Evolutionary conservation across 495 filamentous ascomycete genomes (phyloP).

Genomic region (Emericellopsis terricola): DNA sequence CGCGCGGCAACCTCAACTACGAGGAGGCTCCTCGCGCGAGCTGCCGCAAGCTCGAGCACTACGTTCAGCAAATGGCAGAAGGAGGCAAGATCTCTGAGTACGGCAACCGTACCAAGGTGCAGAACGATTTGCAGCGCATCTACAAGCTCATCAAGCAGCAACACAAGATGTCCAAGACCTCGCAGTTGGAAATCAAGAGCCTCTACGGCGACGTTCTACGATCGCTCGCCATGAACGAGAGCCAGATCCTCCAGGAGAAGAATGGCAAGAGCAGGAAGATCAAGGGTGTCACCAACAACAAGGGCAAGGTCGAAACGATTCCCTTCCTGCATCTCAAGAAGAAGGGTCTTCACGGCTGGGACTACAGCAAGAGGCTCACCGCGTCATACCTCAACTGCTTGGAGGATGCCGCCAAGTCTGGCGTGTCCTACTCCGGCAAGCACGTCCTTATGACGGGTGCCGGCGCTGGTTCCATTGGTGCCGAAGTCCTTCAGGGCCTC

Average conservation of each 20-base stretch:
- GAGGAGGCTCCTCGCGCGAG: constrained; percentile 74
- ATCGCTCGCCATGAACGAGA: constrained; percentile 90
- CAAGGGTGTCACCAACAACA: constrained; percentile 38
- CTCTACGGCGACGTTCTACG: constrained; percentile 87
- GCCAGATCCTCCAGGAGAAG: constrained; percentile 81
- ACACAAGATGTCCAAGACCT: constrained; percentile 86
- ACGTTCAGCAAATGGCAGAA: constrained; percentile 96
- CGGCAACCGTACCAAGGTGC: constrained; percentile 93
- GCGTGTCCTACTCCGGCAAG: constrained; percentile 86
- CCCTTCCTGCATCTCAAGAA: constrained; percentile 95
- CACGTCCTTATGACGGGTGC: constrained; percentile 97
- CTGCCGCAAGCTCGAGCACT: constrained; percentile 93
- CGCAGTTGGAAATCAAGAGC: constrained; percentile 85
- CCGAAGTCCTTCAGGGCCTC: constrained; percentile 91
- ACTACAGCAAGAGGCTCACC: constrained; percentile 97
- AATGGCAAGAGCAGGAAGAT: constrained; percentile 45
- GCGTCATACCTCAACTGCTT: constrained; percentile 80
- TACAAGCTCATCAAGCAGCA: constrained; percentile 97
- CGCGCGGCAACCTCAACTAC: constrained; percentile 76
- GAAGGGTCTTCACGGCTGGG: constrained; percentile 88
- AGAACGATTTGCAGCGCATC: constrained; percentile 81
- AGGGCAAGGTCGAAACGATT: constrained; percentile 88
- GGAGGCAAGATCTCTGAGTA: constrained; percentile 97
- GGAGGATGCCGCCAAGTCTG: constrained; percentile 68
- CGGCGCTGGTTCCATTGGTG: constrained; percentile 93